Base-by-base conservation (phyloP, 805 yeast species). In the Kodamaea nitidulidarum region DNA sequence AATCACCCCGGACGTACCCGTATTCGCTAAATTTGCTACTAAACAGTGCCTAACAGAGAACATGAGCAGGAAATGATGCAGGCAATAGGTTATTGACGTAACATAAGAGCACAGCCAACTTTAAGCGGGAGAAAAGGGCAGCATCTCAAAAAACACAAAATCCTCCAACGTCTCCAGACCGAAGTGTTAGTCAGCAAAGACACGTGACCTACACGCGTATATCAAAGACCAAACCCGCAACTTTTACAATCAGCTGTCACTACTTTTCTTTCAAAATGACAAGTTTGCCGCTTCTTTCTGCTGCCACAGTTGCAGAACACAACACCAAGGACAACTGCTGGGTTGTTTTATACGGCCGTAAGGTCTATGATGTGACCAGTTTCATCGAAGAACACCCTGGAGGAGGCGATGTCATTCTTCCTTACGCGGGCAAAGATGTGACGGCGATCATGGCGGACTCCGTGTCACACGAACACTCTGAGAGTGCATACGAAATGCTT, bases 401-500 rank as follows among this genome's bases (percentile, higher is more conserved):
- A 21, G 87, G 87, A 17, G 68, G 64, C 4, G 82, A 78, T 41
- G 47, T 78, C n/a, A 70, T 80, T 35, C 43, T 74, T 39, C 78
- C 75, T 3, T 74, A 74, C 48, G 80, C 77, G 26, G 87, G 84
- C 15, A 68, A 73, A 47, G 84, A 78, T 47, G 58, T 76, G 38
- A 86, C 96, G 7, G 77, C 76, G 38, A 80, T 88, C 35, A 75
- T 91, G 74, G 79, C 81, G 6, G 97, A 91, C 54, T 69, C 67
- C 15, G 65, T 66, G 3, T 70, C 81, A 26, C 96, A 90, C 58
- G 78, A 75, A 36, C 96, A 91, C 60, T 80, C 93, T 4, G 91
- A 85, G 45, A 67, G 82, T 34, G 95, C 97, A 1, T 84, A 85
- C 59, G 93, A 86, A 38, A 82, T 90, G 75, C 67, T 91, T 46